Conservation (phyloP, 345 rosid genomes). For the Limnanthes douglasii region DNA sequence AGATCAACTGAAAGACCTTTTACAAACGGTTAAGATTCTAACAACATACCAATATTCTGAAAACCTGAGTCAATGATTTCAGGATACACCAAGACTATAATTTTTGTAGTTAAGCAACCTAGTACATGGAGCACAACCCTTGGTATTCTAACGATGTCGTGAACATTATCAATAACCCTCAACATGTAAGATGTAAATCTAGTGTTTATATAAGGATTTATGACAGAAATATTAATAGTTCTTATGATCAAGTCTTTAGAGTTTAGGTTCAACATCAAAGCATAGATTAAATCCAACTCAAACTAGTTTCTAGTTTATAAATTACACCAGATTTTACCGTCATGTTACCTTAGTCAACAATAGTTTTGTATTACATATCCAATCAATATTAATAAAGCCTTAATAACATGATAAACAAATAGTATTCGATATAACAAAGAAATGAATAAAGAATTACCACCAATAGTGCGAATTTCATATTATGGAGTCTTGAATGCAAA, state of each 20-base stretch:
- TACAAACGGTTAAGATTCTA: slow-evolving; percentile 76
- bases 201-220: slow-evolving; percentile 85
- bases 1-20: slow-evolving; percentile 64
- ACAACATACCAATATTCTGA: slow-evolving; percentile 70
- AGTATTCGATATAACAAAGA: no score
- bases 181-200: slow-evolving; percentile 63
- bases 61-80: slow-evolving; percentile 95
- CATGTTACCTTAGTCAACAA: no score
- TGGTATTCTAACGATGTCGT: slow-evolving; percentile 49
- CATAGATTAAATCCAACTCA: no score
- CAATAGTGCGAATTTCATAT: slow-evolving; percentile 78
- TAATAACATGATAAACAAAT: no score
- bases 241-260: slow-evolving; percentile 1
- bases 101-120: slow-evolving; percentile 53
- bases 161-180: slow-evolving; percentile 32
- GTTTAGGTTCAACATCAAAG: no score
- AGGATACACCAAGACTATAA: slow-evolving; percentile 69
- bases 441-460: slow-evolving; percentile 30
- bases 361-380: no score
- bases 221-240: slow-evolving; percentile 24
- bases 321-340: no score
- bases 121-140: slow-evolving; percentile 54
- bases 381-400: no score
- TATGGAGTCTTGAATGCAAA: slow-evolving; percentile 84
- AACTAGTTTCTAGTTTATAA: no score